Base-by-base conservation (phyloP, 129 eudicot species). In the Artemisia tridentata region DNA sequence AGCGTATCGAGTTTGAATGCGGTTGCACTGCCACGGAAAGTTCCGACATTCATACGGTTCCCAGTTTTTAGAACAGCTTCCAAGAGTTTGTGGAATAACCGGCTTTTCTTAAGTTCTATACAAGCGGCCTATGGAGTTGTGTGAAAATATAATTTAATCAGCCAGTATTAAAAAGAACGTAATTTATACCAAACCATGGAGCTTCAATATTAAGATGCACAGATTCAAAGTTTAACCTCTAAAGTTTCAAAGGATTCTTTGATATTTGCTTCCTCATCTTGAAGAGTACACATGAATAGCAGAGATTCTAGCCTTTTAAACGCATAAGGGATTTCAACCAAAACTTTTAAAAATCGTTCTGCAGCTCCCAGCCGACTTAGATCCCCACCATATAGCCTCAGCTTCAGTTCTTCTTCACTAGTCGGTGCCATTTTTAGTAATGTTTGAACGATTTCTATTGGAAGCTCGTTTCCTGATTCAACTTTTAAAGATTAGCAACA, bases 31-130 rank as follows among this genome's bases (percentile, higher is more conserved):
- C 91, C 91, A 8, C 85, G 91, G 53, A 76, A 85, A 11, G 91
- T 85, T 67, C 91, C 91, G 46, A 75, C 85, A 21, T 85, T 85
- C 91, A 85, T 85, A 11, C 91, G 91, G 34, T 85, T 85, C 38
- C 91, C 91, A 10, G 91, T 85, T 82, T 85, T 85, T 10, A 85
- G 65, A 52, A 85, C 91, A 15, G 85, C 91, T 79, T 85, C 91
- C 54, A 85, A 45, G 31, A 85, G 87, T 74, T 85, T 85, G 12
- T 79, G 77, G 75, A 85, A 82, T 61, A 85, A 68, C 6, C 85
- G 78, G 52, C 83, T 82, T 47, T 77, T 82, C 41, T 59, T 85
- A 10, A 85, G 87, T 72, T 82, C 83, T 47, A 50, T 43, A 79
- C 87, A 85, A 23, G 90, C 90, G n/a, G 81, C 87, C 90, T 84